Base-by-base conservation (phyloP, 2,329 filamentous ascomycete genomes). In the Capronia coronata region DNA sequence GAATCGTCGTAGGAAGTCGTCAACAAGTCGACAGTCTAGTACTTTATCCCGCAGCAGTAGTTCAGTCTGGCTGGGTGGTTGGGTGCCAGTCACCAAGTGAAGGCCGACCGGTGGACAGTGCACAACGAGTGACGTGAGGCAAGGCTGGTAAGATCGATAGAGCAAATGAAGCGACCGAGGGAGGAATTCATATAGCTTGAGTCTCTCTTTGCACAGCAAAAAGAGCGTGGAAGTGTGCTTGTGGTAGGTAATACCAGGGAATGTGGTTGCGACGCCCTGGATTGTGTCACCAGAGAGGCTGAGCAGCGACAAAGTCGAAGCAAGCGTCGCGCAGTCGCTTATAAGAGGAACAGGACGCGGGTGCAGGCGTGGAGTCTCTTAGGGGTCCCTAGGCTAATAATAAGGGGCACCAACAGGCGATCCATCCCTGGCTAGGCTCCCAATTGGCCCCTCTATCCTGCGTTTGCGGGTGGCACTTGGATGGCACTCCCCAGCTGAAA, bases 71-170 rank as follows among this genome's bases (percentile, higher is more conserved):
- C 13, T 42, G 32, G 46, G 25, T 49, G 49, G 42, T 38, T 40
- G 49, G 49, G 46, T 40, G 16, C 18, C 23, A 21, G 37, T 25
- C 13, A 22, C 16, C 16, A 37, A 49, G 48, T 38, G 40, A 54
- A 47, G 48, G 39, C 51, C 54, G 48, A 45, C 54, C 46, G 32
- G 54, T 46, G 51, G 54, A 54, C 54, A 43, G 48, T 56, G 54
- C 41, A 48, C 42, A 51, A 51, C 34, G 34, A 50, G 27, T 38
- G 48, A 54, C 38, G 53, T 48, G 19, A 25, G 16, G 27, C 25
- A 45, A 42, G 49, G 49, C 49, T 47, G 43, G 44, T 14, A 43
- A 41, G n/a, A n/a, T n/a, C n/a, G n/a, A n/a, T n/a, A 37, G 27
- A 34, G n/a, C 27, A 16, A 46, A 42, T 19, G n/a, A 47, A 46